Base-by-base conservation (phyloP, 345 rosid genomes). In the Lepidium africanum region DNA sequence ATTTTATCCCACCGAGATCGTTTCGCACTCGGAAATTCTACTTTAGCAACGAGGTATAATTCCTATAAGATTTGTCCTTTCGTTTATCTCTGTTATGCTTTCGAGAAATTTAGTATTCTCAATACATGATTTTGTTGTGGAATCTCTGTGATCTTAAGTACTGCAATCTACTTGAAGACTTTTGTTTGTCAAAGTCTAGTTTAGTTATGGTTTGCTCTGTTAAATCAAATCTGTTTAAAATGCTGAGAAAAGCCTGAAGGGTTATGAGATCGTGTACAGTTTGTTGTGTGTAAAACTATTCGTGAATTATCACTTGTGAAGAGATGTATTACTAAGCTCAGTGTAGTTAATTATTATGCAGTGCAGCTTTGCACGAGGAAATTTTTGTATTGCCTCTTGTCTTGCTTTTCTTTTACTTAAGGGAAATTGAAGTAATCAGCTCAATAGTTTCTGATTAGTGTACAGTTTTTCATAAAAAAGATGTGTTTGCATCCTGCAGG, bases 41-140 rank as follows among this genome's bases (percentile, higher is more conserved):
- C 79, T 95, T 72, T 64, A 82, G 87, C 75, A 95, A 91, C 74
- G 96, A 95, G 97, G 99, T 94, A n/a, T n/a, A 41, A 14, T 33
- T 56, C 15, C 27, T 14, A 6, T 6, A 38, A 69, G 50, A 37
- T 38, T 30, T 14, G 35, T 10, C 10, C 37, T 66, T 51, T 52
- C 5, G 37, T 10, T 51, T 10, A 1, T 21, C 1, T 5, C 21
- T 0, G 32, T 48, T 48, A 27, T 48, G 30, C 21, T 48, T 48
- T 21, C 21, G 19, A 13, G 19, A 51, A 6, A 27, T n/a, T 32
- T 4, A 15, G 33, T 30, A 6, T 6, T 5, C 1, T 33, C 14
- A 1, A 10, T 39, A 46, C 52, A 48, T 39, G 7, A 10, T 15
- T 47, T 17, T 57, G 17, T 9, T 43, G 54, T 59, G 32, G 53